Percentiles rank a stretch among this genome's conserved stretches.
phyloP scores from a whole-genome alignment of 164 flowering plant genomes.

The Vitis labrusca region DNA sequence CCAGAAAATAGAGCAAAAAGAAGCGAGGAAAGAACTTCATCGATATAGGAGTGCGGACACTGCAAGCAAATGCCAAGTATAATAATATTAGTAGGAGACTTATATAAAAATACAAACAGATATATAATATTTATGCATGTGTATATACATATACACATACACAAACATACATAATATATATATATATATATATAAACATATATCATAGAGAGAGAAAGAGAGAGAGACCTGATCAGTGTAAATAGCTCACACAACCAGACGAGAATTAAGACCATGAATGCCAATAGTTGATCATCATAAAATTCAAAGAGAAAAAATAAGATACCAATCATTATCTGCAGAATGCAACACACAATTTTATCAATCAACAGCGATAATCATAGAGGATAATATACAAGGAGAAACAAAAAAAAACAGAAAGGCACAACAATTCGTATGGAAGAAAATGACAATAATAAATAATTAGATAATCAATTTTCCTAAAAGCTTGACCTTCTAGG shows the following conservation, averaged over 20 bases:
- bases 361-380: conserved; percentile 2
- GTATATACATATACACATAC: background rate
- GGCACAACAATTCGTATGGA: background rate
- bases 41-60: conserved; percentile 96
- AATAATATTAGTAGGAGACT: conserved; percentile 3
- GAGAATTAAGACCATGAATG: conserved; percentile 94
- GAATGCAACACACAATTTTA: conserved; percentile 4
- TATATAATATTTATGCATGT: background rate
- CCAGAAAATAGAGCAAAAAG: conserved; percentile 94
- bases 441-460: background rate
- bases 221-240: conserved; percentile 85
- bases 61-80: conserved; percentile 36
- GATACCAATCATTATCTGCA: conserved; percentile 99
- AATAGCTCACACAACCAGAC: conserved; percentile 97
- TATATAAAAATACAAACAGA: background rate
- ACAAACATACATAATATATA: background rate
- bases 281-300: conserved; percentile 96
- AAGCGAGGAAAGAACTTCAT: conserved; percentile 99
- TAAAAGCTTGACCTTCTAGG: no score
- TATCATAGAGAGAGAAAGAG: conserved; percentile 24
- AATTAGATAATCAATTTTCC: background rate
- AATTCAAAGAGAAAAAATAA: conserved; percentile 95
- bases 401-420: background rate
- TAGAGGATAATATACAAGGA: background rate
- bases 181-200: background rate